These are phyloP conservation scores for Ustilago shanxiensis DNA, from an alignment of 1,284 basidiomycete genomes.

Conservation along the genomic window DNA sequence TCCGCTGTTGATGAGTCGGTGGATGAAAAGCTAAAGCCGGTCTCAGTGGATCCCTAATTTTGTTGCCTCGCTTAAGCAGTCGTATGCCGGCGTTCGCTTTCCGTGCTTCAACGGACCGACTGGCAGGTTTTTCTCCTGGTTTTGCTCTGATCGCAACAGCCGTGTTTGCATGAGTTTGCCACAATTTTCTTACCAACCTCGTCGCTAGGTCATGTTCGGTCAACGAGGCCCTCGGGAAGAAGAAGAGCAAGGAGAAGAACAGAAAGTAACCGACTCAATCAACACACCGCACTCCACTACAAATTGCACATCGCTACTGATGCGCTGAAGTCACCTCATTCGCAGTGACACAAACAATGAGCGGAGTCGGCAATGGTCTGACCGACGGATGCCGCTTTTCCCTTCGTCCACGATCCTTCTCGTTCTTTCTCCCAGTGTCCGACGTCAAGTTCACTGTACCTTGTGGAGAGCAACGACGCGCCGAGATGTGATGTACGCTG, in stretches of 20 bases:
- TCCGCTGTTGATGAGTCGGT: no score
- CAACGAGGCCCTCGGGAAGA: conserved; percentile 5
- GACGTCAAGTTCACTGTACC: no score
- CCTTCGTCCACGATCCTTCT: no score
- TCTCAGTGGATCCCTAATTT: conserved; percentile 13
- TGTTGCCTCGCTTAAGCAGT: conserved; percentile 2
- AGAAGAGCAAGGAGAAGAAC: no score
- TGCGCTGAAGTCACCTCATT: neutral
- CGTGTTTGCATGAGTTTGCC: conserved; percentile 13
- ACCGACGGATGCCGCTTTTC: no score
- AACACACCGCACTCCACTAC: neutral
- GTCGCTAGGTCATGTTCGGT: conserved; percentile 9
- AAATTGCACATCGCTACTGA: no score
- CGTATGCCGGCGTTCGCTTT: conserved; percentile 18
- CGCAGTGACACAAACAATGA: neutral
- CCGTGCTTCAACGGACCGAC: conserved; percentile 1
- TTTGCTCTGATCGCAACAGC: neutral
- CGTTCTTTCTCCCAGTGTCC: no score
- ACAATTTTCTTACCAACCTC: conserved; percentile 1
- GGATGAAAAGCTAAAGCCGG: conserved; percentile 1
- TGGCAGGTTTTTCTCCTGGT: conserved; percentile 2
- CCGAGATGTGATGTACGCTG: no score
- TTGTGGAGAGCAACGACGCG: no score
- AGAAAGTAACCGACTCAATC: neutral
- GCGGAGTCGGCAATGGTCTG: neutral